These are phyloP conservation scores for Fusarium citri DNA, from an alignment of 2,329 filamentous ascomycete genomes.

Conservation along the genomic window DNA sequence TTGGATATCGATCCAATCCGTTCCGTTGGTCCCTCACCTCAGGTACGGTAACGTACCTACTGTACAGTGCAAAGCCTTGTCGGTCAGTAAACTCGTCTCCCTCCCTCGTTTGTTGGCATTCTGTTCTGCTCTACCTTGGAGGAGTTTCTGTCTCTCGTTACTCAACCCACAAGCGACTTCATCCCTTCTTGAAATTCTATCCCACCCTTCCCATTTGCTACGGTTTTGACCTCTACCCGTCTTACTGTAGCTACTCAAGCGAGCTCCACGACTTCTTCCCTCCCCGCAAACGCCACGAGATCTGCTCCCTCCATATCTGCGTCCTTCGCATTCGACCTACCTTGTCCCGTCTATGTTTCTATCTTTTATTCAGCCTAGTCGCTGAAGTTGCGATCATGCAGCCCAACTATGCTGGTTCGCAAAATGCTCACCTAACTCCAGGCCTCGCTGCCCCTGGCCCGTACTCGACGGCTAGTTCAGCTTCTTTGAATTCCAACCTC, in stretches of 20 bases:
- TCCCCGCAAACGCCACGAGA: conserved; percentile 36
- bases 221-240: conserved; percentile 16
- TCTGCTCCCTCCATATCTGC: conserved; percentile 34
- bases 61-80: conserved; percentile 37
- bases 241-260: conserved; percentile 14
- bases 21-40: conserved; percentile 29
- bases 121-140: conserved; percentile 14
- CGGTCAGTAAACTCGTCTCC: conserved; percentile 34
- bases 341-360: conserved; percentile 41
- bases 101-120: conserved; percentile 32
- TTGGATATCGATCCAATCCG: conserved; percentile 28
- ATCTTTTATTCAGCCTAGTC: conserved; percentile 41
- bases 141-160: conserved; percentile 27
- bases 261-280: conserved; percentile 41
- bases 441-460: conserved; percentile 34
- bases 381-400: conserved; percentile 48
- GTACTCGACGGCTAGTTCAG: conserved; percentile 28
- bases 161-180: conserved; percentile 19
- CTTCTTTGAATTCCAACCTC: conserved; percentile 43
- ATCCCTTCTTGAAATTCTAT: conserved; percentile 14
- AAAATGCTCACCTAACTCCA: conserved; percentile 44
- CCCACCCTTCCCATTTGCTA: neutral
- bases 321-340: conserved; percentile 24
- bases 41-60: conserved; percentile 14
- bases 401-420: conserved; percentile 43